Base-by-base conservation (phyloP, 2,329 filamentous ascomycete species). In the Beauveria rudraprayagi region DNA sequence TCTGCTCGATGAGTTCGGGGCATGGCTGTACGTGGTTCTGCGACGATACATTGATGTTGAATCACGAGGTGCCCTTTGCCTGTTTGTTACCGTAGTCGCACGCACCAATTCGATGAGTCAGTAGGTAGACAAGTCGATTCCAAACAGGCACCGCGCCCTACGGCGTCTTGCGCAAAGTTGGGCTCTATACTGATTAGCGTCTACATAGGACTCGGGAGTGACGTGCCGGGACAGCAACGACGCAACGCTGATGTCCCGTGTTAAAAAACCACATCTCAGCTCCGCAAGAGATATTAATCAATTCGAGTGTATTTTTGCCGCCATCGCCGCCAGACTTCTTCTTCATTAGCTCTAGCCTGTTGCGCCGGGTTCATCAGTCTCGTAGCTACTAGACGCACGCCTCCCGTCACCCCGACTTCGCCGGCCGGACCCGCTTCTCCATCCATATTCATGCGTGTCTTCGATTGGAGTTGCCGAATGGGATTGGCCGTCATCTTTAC, bases 351-450 rank as follows among this genome's bases (percentile, higher is more conserved):
- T 53, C 34, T 22, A 10, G 30, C 30, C 9, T 40, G 50, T 19
- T 37, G n/a, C 34, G 10, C 50, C 14, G 4, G 34, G 16, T 37
- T 16, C 11, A 22, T 5, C 34, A 10, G 50, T 40, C 51, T 53
- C 28, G 30, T 14, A 3, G n/a, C 9, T 60, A 60, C 57, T 60
- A 60, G 48, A 7, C 48, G 11, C 57, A 60, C 57, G 50, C 57
- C 57, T 54, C 51, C 30, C 30, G 8, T n/a, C 16, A 16, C 56
- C 56, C 56, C 47, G 56, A 59, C 56, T 52, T 59, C 56, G 47
- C 51, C 48, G 50, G 57, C 50, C 50, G 41, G 58, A 61, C 58
- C 58, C 58, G 58, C 58, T 55, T 55, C 58, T 55, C 51, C 58
- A 61, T 54, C 43, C 43, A 16, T 19, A 28, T 37, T 9, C 47